These are phyloP conservation scores for Phialocephala subalpina DNA, from an alignment of 2,329 filamentous ascomycete genomes.

Conservation along the genomic window DNA sequence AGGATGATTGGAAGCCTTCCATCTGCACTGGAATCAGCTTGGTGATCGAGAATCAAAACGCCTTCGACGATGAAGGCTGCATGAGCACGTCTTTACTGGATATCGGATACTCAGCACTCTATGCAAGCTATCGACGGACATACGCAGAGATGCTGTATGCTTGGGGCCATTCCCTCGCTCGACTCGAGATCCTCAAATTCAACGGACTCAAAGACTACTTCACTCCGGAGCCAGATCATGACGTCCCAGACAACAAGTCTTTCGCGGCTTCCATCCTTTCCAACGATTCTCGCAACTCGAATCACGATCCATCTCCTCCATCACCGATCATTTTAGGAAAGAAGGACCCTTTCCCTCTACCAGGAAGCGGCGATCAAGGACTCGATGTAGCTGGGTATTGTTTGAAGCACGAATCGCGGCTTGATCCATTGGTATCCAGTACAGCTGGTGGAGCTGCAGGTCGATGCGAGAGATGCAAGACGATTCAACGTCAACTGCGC, in stretches of 20 bases:
- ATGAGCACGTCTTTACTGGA: conserved; percentile 66
- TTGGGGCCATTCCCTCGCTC: conserved; percentile 68
- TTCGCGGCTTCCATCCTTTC: conserved; percentile 39
- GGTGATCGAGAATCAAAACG: conserved; percentile 66
- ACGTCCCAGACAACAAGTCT: conserved; percentile 40
- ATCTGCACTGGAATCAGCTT: conserved; percentile 48
- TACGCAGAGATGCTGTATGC: conserved; percentile 75
- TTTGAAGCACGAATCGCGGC: conserved; percentile 66
- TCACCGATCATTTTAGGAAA: conserved; percentile 65
- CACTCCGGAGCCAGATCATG: conserved; percentile 34
- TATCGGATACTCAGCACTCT: conserved; percentile 53
- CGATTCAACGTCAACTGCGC: conserved; percentile 62
- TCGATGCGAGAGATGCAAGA: conserved; percentile 58
- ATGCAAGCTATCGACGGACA: conserved; percentile 67
- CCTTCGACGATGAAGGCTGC: conserved; percentile 75
- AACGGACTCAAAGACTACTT: conserved; percentile 65
- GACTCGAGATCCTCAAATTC: conserved; percentile 75
- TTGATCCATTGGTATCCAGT: conserved; percentile 60
- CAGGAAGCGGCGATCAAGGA: conserved; percentile 55
- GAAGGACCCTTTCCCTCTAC: conserved; percentile 58
- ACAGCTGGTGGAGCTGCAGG: conserved; percentile 55
- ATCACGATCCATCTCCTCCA: conserved; percentile 39
- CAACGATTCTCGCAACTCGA: conserved; percentile 36
- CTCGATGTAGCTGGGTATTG: conserved; percentile 71
- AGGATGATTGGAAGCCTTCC: conserved; percentile 33